Base-by-base conservation (phyloP, 2,329 filamentous ascomycete genomes). In the Lasiodiplodia citricola region DNA sequence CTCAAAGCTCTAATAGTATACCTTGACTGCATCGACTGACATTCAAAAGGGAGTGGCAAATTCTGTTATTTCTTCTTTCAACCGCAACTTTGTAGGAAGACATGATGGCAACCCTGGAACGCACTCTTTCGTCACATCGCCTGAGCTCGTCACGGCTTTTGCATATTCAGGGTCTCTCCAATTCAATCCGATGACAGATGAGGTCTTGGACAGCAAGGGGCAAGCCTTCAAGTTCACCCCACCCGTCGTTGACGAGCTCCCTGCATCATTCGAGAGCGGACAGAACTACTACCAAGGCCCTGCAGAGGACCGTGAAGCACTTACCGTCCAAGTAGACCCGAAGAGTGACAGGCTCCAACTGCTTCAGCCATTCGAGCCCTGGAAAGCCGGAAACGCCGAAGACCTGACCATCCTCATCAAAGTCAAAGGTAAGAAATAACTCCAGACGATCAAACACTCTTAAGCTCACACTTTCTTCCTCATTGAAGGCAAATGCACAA, bases 91-190 rank as follows among this genome's bases (percentile, higher is more conserved):
- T 63, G 78, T 77, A 0, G 78, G 76, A 3, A 77, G 78, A 1
- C 79, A 79, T 56, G 78, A 81, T 66, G 72, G 77, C 3, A 80
- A 81, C 47, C 77, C 83, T 2, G 82, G 81, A 35, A 85, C 83
- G 0, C 82, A 84, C 73, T 83, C 82, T 0, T 85, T 85, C 70
- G 81, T 85, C 56, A 81, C 83, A 18, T 84, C 82, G 2, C 83
- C 83, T 23, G 82, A 85, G 68, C 75, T 85, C 66, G 82, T 82
- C 28, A 81, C 82, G 13, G 81, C 79, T 41, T 72, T 73, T 31
- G 71, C 73, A 3, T 73, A 71, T 62, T 71, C 73, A 54, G 71
- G 73, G 1, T 70, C 70, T 18, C 69, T 73, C 7, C 69, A 72
- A 31, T 73, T 79, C 66, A 77, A 80, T 55, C 77, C 77, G 0